Evolutionary conservation across 306 rosid species (phyloP).

Genomic region (Morella rubra): DNA sequence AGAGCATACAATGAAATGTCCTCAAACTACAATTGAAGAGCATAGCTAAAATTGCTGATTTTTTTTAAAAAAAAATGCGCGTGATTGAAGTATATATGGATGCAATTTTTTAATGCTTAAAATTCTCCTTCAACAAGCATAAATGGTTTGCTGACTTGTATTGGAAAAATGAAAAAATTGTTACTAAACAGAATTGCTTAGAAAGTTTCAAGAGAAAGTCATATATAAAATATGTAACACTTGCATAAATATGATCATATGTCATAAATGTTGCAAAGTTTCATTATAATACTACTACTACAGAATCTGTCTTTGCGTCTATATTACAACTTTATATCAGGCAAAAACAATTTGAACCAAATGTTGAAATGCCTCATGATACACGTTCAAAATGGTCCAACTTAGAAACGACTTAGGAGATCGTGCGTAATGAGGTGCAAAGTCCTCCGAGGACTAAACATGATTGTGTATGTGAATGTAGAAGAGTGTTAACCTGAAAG

Average conservation of each 20-base stretch:
- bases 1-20: no score
- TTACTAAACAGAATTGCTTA: background rate
- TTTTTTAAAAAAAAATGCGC: no score
- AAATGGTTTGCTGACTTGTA: background rate
- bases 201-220: constrained; percentile 5
- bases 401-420: constrained; percentile 1
- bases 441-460: constrained; percentile 21
- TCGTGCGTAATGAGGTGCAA: background rate
- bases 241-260: constrained; percentile 2
- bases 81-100: background rate
- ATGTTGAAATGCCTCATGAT: constrained; percentile 10
- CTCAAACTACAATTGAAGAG: no score
- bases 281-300: background rate
- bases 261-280: constrained; percentile 16
- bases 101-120: background rate
- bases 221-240: background rate
- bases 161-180: background rate
- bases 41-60: constrained; percentile 6
- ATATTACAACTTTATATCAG: constrained; percentile 14
- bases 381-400: background rate
- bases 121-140: background rate
- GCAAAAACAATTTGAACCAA: constrained; percentile 4
- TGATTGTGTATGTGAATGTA: constrained; percentile 17
- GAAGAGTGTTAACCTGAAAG: constrained; percentile 66
- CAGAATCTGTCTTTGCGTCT: constrained; percentile 8